phyloP scores from a whole-genome alignment of 2,329 filamentous ascomycete species.

The Hirsutella rhossiliensis region DNA sequence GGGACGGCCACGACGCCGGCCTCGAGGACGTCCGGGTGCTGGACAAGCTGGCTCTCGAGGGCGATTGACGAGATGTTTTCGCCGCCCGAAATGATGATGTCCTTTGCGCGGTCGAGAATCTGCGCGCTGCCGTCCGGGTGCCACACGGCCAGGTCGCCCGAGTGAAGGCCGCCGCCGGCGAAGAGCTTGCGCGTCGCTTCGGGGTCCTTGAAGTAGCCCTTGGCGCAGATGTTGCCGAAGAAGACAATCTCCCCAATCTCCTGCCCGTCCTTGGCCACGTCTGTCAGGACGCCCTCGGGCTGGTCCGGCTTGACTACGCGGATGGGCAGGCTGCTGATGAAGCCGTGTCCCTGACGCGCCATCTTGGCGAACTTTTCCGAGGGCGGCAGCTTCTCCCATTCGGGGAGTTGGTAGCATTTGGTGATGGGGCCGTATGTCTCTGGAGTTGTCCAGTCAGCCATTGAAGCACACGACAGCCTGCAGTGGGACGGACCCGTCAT shows the following conservation, averaged over 20 bases:
- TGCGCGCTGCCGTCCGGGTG: slow-evolving; percentile 83
- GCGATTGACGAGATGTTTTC: slow-evolving; percentile 96
- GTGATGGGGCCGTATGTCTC: slow-evolving; percentile 95
- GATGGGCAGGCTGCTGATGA: slow-evolving; percentile 68
- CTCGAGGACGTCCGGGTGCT: slow-evolving; percentile 83
- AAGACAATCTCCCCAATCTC: slow-evolving; percentile 60
- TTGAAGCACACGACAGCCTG: neutral
- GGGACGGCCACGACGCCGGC: slow-evolving; percentile 80
- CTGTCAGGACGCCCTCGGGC: slow-evolving; percentile 41
- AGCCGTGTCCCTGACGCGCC: slow-evolving; percentile 90
- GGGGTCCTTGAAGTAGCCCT: slow-evolving; percentile 83
- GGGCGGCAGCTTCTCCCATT: slow-evolving; percentile 63
- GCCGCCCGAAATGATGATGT: slow-evolving; percentile 95
- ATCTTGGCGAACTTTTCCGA: slow-evolving; percentile 79
- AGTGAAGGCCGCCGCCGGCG: slow-evolving; percentile 74
- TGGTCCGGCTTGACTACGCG: slow-evolving; percentile 74
- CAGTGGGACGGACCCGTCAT: slow-evolving; percentile 32
- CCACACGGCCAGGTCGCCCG: slow-evolving; percentile 87
- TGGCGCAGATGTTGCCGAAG: slow-evolving; percentile 79
- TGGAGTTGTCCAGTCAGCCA: slow-evolving; percentile 5
- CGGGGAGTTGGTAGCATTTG: slow-evolving; percentile 78
- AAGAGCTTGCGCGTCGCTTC: slow-evolving; percentile 82
- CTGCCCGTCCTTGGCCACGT: slow-evolving; percentile 34
- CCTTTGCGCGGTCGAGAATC: slow-evolving; percentile 88
- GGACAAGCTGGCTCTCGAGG: slow-evolving; percentile 77